These are phyloP conservation scores for Durotheca rogersii DNA, from an alignment of 495 filamentous ascomycete species.

Conservation along the genomic window DNA sequence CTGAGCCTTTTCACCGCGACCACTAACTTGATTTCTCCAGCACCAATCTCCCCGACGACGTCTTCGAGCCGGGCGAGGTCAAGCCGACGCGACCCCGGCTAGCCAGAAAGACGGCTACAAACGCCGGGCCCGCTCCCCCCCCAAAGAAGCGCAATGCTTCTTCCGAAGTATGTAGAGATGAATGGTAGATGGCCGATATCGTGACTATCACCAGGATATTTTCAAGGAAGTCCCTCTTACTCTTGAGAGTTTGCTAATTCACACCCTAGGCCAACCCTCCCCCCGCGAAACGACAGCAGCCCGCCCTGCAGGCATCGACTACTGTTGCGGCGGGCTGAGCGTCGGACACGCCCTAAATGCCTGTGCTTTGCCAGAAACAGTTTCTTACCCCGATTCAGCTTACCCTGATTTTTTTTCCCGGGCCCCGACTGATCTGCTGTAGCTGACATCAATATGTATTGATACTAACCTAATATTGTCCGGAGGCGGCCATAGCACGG, in stretches of 20 bases:
- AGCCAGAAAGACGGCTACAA: conserved; percentile 48
- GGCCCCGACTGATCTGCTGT: conserved; percentile 26
- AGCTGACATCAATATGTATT: conserved; percentile 17
- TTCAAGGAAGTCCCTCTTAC: conserved; percentile 25
- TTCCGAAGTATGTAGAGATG: conserved; percentile 39
- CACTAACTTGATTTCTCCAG: conserved; percentile 46
- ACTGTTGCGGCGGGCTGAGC: conserved; percentile 41
- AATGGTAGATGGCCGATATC: conserved; percentile 27
- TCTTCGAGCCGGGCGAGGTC: conserved; percentile 79
- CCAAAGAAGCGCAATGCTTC: conserved; percentile 40
- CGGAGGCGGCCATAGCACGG: conserved; percentile 6
- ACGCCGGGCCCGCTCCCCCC: conserved; percentile 18
- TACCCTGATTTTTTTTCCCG: conserved; percentile 5
- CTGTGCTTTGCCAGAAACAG: background rate
- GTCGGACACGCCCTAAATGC: background rate
- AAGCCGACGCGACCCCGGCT: conserved; percentile 62
- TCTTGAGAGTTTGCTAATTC: conserved; percentile 33
- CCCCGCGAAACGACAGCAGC: conserved; percentile 38
- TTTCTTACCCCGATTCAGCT: conserved; percentile 1
- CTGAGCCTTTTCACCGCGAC: conserved; percentile 1
- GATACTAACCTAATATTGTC: conserved; percentile 20
- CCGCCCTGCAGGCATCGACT: conserved; percentile 36
- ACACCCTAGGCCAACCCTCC: conserved; percentile 33
- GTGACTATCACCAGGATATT: conserved; percentile 28
- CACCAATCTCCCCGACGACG: conserved; percentile 82